phyloP scores from a whole-genome alignment of 1,284 basidiomycete genomes.

The Sporisorium exsertum region DNA sequence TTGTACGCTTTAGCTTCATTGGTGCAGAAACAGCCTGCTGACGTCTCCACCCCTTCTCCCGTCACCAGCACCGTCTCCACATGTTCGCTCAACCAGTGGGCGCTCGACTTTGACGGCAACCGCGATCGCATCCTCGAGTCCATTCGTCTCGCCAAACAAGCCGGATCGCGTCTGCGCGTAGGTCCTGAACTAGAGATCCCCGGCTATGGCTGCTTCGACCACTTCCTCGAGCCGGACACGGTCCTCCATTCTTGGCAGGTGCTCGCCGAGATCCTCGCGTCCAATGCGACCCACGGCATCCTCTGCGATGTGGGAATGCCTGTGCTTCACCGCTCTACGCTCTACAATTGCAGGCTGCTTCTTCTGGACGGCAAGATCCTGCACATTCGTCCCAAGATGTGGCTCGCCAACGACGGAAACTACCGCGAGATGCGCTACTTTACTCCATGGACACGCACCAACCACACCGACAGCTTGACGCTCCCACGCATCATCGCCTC shows the following conservation, averaged over 20 bases:
- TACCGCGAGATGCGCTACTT: slow-evolving; percentile 97
- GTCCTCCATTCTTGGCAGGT: slow-evolving; percentile 67
- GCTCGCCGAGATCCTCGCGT: slow-evolving; percentile 57
- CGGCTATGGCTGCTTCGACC: slow-evolving; percentile 71
- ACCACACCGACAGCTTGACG: slow-evolving; percentile 87
- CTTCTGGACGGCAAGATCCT: slow-evolving; percentile 86
- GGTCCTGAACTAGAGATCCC: slow-evolving; percentile 98
- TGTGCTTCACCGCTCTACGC: slow-evolving; percentile 93
- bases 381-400: slow-evolving; percentile 97
- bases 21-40: neutral
- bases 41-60: neutral
- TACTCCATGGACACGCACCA: slow-evolving; percentile 91
- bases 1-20: neutral
- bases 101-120: slow-evolving; percentile 86
- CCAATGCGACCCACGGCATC: slow-evolving; percentile 60
- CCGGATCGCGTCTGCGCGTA: slow-evolving; percentile 92
- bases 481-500: slow-evolving; percentile 86
- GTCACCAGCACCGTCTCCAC: slow-evolving; percentile 61
- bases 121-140: slow-evolving; percentile 89
- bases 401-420: slow-evolving; percentile 98
- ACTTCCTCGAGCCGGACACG: slow-evolving; percentile 64
- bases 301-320: slow-evolving; percentile 73
- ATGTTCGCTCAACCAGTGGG: slow-evolving; percentile 95
- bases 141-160: slow-evolving; percentile 85
- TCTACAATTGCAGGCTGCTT: slow-evolving; percentile 95